A percentile compares a stretch with the other conserved stretches of the same genome.
phyloP scores from a whole-genome alignment of 805 yeast species.

The Vanderwaltozyma tropicalis region DNA sequence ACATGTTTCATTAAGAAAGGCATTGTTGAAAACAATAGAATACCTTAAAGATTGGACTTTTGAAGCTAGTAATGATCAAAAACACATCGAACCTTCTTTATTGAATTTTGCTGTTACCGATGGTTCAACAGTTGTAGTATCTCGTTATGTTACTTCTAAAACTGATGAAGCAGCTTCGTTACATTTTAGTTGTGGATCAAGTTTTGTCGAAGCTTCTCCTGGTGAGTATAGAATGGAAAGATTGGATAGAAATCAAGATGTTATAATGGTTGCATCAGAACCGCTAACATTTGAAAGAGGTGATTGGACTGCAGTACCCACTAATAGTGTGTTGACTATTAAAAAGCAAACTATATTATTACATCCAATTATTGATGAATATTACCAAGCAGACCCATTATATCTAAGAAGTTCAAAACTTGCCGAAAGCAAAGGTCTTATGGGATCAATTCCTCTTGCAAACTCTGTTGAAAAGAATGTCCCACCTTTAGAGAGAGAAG shows the following conservation, averaged over 20 bases:
- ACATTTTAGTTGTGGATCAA: constrained; percentile 88
- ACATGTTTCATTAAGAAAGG: constrained; percentile 50
- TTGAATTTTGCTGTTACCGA: constrained; percentile 93
- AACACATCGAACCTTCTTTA: constrained; percentile 60
- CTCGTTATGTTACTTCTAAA: constrained; percentile 78
- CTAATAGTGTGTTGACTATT: constrained; percentile 77
- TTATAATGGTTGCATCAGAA: constrained; percentile 93
- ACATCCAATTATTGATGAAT: constrained; percentile 88
- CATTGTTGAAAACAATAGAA: constrained; percentile 64
- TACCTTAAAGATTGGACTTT: constrained; percentile 71
- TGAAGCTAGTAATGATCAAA: constrained; percentile 29
- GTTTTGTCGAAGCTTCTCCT: constrained; percentile 80
- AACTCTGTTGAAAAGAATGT: constrained; percentile 40
- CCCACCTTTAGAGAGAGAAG: constrained; percentile 76
- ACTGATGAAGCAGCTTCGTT: constrained; percentile 94
- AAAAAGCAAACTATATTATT: constrained; percentile 76
- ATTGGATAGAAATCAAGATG: constrained; percentile 82
- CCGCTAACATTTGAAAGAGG: constrained; percentile 94
- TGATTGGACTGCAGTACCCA: constrained; percentile 96
- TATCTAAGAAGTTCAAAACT: constrained; percentile 63
- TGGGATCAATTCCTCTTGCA: constrained; percentile 80
- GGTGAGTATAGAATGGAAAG: constrained; percentile 94
- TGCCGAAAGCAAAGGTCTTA: constrained; percentile 85
- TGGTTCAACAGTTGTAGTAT: constrained; percentile 75
- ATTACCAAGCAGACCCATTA: constrained; percentile 62